Evolutionary conservation across 2,329 filamentous ascomycete genomes (phyloP), one percentile per base, ranked within the genome.

Genomic region (Bipolaris cookei): DNA sequence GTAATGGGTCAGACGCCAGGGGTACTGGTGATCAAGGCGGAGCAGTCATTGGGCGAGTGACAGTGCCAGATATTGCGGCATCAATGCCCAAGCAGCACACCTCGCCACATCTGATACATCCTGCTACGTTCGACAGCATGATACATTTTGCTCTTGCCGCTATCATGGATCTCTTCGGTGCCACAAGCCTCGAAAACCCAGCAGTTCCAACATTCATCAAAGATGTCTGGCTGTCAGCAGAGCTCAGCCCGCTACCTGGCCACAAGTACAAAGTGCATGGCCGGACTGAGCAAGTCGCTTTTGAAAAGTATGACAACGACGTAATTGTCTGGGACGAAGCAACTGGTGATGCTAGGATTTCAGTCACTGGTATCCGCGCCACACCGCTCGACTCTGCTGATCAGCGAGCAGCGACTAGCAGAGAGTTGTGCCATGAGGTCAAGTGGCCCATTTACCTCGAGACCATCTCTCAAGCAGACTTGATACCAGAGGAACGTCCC

Each of bases 71-170:
- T 25, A 48, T 48, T 16, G 45, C 45, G 4, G 32, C 34, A 3
- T 37, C 45, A 8, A 48, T 48, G 45, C 45, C 32, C 7, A 48
- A 39, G 45, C 18, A 48, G 28, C 32, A 48, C 21, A 20, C 20
- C 13, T 39, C 45, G 6, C 45, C 45, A 28, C 45, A 48, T 37
- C 32, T 48, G 7, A 48, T 48, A 11, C 45, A 48, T 23, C 45
- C 45, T 38, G 45, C 45, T n/a, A 48, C 45, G 4, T 48, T 48
- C 8, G 45, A 48, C 20, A 48, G 45, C 34, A 48, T 48, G 45
- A 48, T 48, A 16, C 45, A 48, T 28, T 48, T 48, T 18, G 45
- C 32, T 2, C 45, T 48, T 21, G 45, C 45, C 14, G 45, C 45
- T 20, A 48, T 48, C 14, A 48, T 48, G 45, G 45, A 48, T 30